phyloP scores from a whole-genome alignment of 805 yeast species.

The Grigorovia transvaalensis region DNA sequence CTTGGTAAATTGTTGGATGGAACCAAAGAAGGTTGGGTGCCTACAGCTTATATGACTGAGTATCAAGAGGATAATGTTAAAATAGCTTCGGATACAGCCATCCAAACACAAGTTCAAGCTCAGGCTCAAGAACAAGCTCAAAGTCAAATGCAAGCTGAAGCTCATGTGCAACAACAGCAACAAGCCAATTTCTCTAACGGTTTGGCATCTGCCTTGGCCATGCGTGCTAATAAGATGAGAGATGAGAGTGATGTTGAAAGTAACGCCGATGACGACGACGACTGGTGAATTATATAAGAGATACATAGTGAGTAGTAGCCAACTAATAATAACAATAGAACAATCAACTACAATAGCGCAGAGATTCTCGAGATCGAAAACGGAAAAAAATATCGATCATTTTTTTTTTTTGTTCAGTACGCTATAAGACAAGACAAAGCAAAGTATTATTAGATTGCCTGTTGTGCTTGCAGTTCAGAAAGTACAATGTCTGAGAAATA shows the following conservation, averaged over 20 bases:
- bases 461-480: not conserved
- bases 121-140: conserved; percentile 1
- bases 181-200: conserved; percentile 57
- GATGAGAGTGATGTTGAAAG: conserved; percentile 59
- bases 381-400: not conserved
- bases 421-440: too few relatives aligned
- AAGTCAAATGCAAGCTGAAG: conserved; percentile 2
- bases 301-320: too few relatives aligned
- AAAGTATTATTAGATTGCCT: too few relatives aligned
- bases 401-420: too few relatives aligned
- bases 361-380: not conserved
- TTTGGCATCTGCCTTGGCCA: conserved; percentile 77
- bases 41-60: conserved; percentile 75
- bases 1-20: conserved; percentile 72
- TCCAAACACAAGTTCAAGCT: conserved; percentile 1
- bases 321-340: too few relatives aligned
- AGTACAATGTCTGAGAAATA: not conserved
- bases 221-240: conserved; percentile 56
- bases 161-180: conserved; percentile 16
- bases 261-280: conserved; percentile 46
- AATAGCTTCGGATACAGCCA: conserved; percentile 31
- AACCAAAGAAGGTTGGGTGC: conserved; percentile 89
- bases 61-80: conserved; percentile 31
- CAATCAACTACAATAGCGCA: not conserved
- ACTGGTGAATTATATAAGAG: conserved; percentile 6